Evolutionary conservation across 768 basidiomycete species (phyloP).

Genomic region (Calocera cornea): DNA sequence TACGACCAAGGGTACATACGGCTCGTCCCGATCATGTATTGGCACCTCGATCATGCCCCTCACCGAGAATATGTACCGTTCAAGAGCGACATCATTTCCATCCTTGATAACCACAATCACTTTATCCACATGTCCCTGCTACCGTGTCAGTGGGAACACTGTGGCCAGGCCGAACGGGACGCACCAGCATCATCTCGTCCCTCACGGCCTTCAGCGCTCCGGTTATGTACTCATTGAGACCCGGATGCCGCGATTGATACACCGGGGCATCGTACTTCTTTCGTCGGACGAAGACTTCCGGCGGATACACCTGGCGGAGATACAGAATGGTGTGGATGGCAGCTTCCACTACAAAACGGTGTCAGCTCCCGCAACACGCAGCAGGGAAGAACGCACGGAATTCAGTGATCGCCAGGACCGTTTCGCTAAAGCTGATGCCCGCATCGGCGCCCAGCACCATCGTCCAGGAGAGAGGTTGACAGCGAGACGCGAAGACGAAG

Average conservation of each 20-base stretch:
- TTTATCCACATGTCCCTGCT: conserved; percentile 63
- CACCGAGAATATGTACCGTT: conserved; percentile 81
- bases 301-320: conserved; percentile 78
- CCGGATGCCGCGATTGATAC: conserved; percentile 83
- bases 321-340: conserved; percentile 87
- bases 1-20: conserved; percentile 29
- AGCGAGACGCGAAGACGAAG: neutral
- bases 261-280: conserved; percentile 86
- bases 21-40: conserved; percentile 51
- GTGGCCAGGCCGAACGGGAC: conserved; percentile 6
- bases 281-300: conserved; percentile 71
- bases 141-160: neutral
- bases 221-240: conserved; percentile 78
- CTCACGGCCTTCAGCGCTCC: conserved; percentile 69
- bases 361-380: neutral
- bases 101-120: conserved; percentile 77
- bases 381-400: conserved; percentile 13
- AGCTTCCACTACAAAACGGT: conserved; percentile 66
- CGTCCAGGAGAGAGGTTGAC: neutral
- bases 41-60: conserved; percentile 67
- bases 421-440: conserved; percentile 9
- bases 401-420: conserved; percentile 13
- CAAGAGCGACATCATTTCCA: conserved; percentile 64
- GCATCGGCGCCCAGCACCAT: conserved; percentile 1
- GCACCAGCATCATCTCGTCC: conserved; percentile 58